These are phyloP conservation scores for Mytilinidion resinicola DNA, from an alignment of 495 filamentous ascomycete species.

Conservation along the genomic window DNA sequence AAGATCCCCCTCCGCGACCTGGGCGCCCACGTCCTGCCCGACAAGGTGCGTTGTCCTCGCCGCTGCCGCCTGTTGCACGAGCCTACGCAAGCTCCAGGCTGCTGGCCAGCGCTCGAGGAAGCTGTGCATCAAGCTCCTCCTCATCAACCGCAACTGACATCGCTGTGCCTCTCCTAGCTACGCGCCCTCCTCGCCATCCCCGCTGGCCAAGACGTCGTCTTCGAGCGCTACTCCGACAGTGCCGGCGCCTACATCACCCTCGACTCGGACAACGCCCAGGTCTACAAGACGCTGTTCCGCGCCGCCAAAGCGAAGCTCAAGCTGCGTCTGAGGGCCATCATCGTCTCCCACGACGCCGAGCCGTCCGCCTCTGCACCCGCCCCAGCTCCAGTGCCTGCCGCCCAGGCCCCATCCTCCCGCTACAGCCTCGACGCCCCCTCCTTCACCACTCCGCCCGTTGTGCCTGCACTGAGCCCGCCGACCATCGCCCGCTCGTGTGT, in stretches of 20 bases:
- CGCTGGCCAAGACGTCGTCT: slow-evolving; percentile 57
- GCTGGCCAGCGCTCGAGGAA: neutral
- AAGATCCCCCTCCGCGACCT: slow-evolving; percentile 86
- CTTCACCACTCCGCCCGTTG: slow-evolving; percentile 6
- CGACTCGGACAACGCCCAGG: slow-evolving; percentile 65
- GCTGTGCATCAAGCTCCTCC: neutral
- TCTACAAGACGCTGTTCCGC: slow-evolving; percentile 95
- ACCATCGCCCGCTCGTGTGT: slow-evolving; percentile 16
- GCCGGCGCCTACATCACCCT: slow-evolving; percentile 72
- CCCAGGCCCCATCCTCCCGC: slow-evolving; percentile 5
- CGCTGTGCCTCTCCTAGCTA: slow-evolving; percentile 53
- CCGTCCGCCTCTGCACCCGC: neutral
- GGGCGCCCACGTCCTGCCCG: slow-evolving; percentile 64
- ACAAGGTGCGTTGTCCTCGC: slow-evolving; percentile 66
- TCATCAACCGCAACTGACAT: slow-evolving; percentile 3
- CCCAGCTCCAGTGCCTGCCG: neutral
- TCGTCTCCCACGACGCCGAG: slow-evolving; percentile 18
- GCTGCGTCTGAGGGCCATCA: slow-evolving; percentile 79
- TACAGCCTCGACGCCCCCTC: slow-evolving; percentile 18
- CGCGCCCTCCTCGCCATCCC: slow-evolving; percentile 65
- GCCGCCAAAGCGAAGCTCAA: slow-evolving; percentile 98
- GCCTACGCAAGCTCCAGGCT: slow-evolving; percentile 2
- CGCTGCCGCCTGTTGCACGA: slow-evolving; percentile 26
- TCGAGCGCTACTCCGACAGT: slow-evolving; percentile 97
- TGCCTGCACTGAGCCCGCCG: slow-evolving; percentile 11